Evolutionary conservation across 2,329 filamentous ascomycete species (phyloP), one percentile per base, ranked within the genome.

Genomic region (Seiridium unicorne): DNA sequence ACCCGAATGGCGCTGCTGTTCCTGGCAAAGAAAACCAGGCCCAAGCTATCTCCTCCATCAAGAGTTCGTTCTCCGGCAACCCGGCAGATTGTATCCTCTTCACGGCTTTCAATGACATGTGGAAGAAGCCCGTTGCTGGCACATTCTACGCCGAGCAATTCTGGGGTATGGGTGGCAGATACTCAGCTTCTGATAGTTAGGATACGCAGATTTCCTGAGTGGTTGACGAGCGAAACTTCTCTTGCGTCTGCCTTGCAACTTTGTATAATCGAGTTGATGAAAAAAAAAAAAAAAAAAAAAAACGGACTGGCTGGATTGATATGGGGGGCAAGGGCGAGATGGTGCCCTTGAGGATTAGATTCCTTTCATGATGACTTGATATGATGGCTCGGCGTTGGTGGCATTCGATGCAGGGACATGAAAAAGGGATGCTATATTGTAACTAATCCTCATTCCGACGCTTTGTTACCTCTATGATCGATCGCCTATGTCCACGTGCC

Each of bases 71-170:
- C 70, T 69, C 76, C 11, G 70, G 74, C 54, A 82, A 76, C 55
- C 73, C 77, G 1, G 71, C 72, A 3, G 74, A 86, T 58, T 69
- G 94, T 48, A 83, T 93, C 64, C 77, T 96, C 31, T 94, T 95
- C 76, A 90, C 89, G 35, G 88, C 90, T 3, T 94, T 89, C 77
- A 89, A 96, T 73, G 89, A 92, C 63, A 69, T 81, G 55, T 96
- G 92, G 92, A 96, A 96, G 81, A 72, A 77, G 46, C 83, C 90
- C 65, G 81, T 77, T 57, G 72, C 78, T 2, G 79, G 74, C 31
- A 89, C 89, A 1, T 91, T 89, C 73, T 83, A 85, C 61, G 85
- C 90, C 2, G 92, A 96, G 77, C 84, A 87, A 72, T 92, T 81
- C 75, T 95, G 91, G 90, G 92, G 91, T 38, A 85, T 90, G 68